Evolutionary conservation across 805 yeast genomes (phyloP).

Genomic region (Starmerella davenportii): DNA sequence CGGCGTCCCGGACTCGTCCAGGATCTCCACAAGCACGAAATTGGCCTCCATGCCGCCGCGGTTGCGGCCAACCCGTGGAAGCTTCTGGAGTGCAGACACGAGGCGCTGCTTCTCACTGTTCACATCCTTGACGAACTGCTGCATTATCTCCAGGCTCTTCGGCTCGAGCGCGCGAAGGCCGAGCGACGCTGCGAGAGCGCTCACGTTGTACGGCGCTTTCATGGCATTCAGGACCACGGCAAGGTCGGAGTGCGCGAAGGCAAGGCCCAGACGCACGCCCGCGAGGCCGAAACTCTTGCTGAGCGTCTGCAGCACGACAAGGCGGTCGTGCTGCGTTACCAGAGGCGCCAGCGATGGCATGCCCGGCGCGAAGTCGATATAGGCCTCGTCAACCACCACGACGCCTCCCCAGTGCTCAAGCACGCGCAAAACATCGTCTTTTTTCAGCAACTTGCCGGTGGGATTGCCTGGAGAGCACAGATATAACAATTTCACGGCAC

Average conservation of each 20-base stretch:
- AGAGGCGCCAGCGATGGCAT: conserved; percentile 50
- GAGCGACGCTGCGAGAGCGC: conserved; percentile 56
- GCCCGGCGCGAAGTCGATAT: conserved; percentile 62
- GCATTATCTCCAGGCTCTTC: conserved; percentile 44
- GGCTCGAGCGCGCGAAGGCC: conserved; percentile 55
- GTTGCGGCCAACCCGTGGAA: conserved; percentile 51
- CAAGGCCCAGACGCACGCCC: conserved; percentile 76
- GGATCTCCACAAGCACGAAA: conserved; percentile 57
- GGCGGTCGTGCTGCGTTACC: conserved; percentile 64
- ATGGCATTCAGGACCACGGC: conserved; percentile 61
- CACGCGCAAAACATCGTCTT: conserved; percentile 31
- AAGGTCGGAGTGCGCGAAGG: conserved; percentile 44
- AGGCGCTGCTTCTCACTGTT: conserved; percentile 38
- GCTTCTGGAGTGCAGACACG: conserved; percentile 32
- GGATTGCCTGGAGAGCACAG: conserved; percentile 96
- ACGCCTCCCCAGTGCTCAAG: conserved; percentile 50
- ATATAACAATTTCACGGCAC: conserved; percentile 53
- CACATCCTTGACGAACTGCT: conserved; percentile 32
- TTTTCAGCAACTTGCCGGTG: conserved; percentile 50
- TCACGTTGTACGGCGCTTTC: conserved; percentile 92
- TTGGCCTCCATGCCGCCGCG: conserved; percentile 82
- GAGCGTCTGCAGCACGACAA: conserved; percentile 78
- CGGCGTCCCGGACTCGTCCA: conserved; percentile 44
- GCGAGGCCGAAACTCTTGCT: conserved; percentile 95
- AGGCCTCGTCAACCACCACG: conserved; percentile 85